These are phyloP conservation scores for Citrus trifoliata DNA, from an alignment of 345 rosid genomes.

Conservation along the genomic window DNA sequence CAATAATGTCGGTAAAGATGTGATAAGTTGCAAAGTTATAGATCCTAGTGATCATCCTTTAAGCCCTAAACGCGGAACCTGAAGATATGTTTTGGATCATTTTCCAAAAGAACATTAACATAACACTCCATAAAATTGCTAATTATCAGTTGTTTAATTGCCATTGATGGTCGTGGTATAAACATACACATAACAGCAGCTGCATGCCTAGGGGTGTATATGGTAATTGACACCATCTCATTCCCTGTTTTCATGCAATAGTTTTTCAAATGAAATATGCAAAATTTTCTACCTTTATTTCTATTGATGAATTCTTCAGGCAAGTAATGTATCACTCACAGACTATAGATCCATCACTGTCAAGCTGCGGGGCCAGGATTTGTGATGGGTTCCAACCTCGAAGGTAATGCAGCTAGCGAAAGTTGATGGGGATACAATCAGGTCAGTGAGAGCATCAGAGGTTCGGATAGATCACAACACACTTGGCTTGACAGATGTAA, in stretches of 20 bases:
- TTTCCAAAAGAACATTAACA: conserved; percentile 56
- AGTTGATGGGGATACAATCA: conserved; percentile 69
- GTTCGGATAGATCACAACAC: conserved; percentile 84
- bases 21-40: conserved; percentile 43
- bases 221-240: conserved; percentile 15
- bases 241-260: neutral
- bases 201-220: conserved; percentile 56
- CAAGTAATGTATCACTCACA: conserved; percentile 73
- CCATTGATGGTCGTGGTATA: conserved; percentile 73
- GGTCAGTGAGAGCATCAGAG: conserved; percentile 56
- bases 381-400: conserved; percentile 56
- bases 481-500: conserved; percentile 51
- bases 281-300: neutral
- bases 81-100: conserved; percentile 80
- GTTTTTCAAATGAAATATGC: neutral
- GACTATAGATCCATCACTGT: conserved; percentile 67
- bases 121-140: conserved; percentile 55
- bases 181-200: conserved; percentile 50
- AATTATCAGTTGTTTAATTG: conserved; percentile 59
- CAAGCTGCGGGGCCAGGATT: conserved; percentile 42
- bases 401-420: conserved; percentile 38
- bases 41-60: conserved; percentile 63
- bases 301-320: conserved; percentile 9
- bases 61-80: conserved; percentile 63
- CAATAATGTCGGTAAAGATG: conserved; percentile 48